phyloP scores from a whole-genome alignment of 2,329 filamentous ascomycete species.

The Aspergillus bombycis region DNA sequence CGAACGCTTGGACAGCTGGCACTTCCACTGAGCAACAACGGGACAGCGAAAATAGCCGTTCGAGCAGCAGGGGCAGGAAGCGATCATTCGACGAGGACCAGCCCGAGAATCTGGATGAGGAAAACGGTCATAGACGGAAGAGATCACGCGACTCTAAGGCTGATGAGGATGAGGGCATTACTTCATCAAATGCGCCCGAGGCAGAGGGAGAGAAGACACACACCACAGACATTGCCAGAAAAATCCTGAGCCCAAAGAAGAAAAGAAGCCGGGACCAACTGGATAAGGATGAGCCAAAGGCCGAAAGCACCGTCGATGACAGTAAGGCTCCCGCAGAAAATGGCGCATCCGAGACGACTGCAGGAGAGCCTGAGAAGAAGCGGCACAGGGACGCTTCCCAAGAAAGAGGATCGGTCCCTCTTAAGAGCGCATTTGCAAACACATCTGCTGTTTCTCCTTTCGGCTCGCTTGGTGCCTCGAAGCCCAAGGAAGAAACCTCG shows the following conservation, averaged over 20 bases:
- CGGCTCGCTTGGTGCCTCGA: conserved; percentile 35
- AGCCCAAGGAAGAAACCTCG: conserved; percentile 26
- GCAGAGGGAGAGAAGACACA: conserved; percentile 7
- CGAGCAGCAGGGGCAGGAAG: conserved; percentile 35
- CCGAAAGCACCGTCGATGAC: conserved; percentile 18
- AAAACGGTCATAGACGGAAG: conserved; percentile 41
- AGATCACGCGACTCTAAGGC: conserved; percentile 46
- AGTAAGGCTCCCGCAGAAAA: conserved; percentile 20
- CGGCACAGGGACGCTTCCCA: conserved; percentile 46
- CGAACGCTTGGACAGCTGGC: conserved; percentile 19
- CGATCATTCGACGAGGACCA: conserved; percentile 40
- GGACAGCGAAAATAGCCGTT: conserved; percentile 21
- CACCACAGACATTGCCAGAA: conserved; percentile 22
- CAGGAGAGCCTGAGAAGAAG: conserved; percentile 46
- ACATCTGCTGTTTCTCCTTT: conserved; percentile 49
- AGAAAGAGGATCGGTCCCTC: conserved; percentile 35
- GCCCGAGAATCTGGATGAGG: conserved; percentile 27
- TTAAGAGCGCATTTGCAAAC: conserved; percentile 47
- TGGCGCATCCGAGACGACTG: conserved; percentile 19
- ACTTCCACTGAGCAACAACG: conserved; percentile 14
- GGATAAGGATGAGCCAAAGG: conserved; percentile 38
- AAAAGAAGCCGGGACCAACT: conserved; percentile 49
- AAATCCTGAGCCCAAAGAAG: conserved; percentile 43
- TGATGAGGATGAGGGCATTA: conserved; percentile 29
- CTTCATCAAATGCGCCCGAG: neutral